Percentiles rank a stretch among this genome's conserved stretches.
These are phyloP conservation scores for Nelumbo lutea DNA, from an alignment of 164 flowering plant genomes.

Conservation along the genomic window DNA sequence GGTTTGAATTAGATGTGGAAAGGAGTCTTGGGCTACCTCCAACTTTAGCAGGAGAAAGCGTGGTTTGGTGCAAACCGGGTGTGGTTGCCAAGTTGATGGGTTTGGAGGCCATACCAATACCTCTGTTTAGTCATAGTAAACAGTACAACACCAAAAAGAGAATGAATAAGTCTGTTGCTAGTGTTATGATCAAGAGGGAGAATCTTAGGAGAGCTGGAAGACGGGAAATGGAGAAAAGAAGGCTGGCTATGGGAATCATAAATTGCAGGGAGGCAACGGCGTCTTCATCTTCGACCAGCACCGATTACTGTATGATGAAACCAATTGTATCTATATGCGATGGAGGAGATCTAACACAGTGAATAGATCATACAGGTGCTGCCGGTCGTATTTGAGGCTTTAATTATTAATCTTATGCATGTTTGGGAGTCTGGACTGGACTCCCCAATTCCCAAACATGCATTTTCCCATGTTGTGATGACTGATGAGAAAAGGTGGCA, in stretches of 20 bases:
- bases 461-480: too few relatives aligned
- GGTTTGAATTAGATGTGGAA: conserved; percentile 17
- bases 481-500: too few relatives aligned
- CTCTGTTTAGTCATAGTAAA: conserved; percentile 18
- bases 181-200: conserved; percentile 21
- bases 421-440: too few relatives aligned
- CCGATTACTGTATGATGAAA: conserved; percentile 5
- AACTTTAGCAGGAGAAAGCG: conserved; percentile 57
- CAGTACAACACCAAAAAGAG: conserved; percentile 14
- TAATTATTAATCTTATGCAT: too few relatives aligned
- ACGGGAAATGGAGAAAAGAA: conserved; percentile 31
- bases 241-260: conserved; percentile 4
- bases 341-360: too few relatives aligned
- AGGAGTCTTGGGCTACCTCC: conserved; percentile 30
- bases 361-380: too few relatives aligned
- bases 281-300: conserved; percentile 1
- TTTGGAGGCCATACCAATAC: conserved; percentile 76
- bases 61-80: conserved; percentile 86
- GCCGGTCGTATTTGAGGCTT: too few relatives aligned
- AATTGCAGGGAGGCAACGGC: conserved; percentile 3
- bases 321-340: background rate
- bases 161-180: background rate
- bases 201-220: conserved; percentile 38
- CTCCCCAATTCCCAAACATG: too few relatives aligned
- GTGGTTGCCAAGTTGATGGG: conserved; percentile 93